These are phyloP conservation scores for Trichoderma parareesei DNA, from an alignment of 495 filamentous ascomycete genomes.

Conservation along the genomic window DNA sequence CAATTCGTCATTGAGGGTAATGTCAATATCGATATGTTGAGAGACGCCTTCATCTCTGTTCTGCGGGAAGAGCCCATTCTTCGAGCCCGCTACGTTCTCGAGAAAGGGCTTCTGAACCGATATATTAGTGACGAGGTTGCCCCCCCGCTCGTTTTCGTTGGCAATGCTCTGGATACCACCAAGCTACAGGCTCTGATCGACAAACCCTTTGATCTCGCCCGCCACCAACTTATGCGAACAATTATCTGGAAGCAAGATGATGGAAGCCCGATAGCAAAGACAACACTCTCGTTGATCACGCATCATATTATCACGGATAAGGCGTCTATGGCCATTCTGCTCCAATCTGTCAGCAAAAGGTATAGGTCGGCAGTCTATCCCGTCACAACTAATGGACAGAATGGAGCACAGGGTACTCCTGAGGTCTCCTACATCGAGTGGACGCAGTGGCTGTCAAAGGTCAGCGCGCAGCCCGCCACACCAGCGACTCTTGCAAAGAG, in stretches of 20 bases:
- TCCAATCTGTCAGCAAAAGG: background rate
- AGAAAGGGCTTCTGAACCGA: background rate
- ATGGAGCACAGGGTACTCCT: background rate
- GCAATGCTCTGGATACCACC: background rate
- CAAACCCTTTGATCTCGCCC: background rate
- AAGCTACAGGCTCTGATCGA: background rate
- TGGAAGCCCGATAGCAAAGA: background rate
- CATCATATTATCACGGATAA: constrained; percentile 6
- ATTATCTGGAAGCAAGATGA: background rate
- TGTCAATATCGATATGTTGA: constrained; percentile 6
- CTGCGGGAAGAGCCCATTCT: constrained; percentile 12
- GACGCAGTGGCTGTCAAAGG: background rate
- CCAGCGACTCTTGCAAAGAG: background rate
- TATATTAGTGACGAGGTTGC: background rate
- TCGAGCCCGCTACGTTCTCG: background rate
- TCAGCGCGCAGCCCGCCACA: background rate
- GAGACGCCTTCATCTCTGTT: background rate
- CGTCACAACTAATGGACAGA: background rate
- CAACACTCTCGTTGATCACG: background rate
- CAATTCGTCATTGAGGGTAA: constrained; percentile 9
- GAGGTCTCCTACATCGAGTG: background rate
- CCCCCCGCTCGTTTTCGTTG: background rate
- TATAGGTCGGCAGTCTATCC: background rate
- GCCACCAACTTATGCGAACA: background rate
- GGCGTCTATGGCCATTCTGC: background rate